Percentiles rank a stretch among this genome's conserved stretches.
phyloP scores from a whole-genome alignment of 192 early-diverging fungal species.

The Entomortierella chlamydospora region DNA sequence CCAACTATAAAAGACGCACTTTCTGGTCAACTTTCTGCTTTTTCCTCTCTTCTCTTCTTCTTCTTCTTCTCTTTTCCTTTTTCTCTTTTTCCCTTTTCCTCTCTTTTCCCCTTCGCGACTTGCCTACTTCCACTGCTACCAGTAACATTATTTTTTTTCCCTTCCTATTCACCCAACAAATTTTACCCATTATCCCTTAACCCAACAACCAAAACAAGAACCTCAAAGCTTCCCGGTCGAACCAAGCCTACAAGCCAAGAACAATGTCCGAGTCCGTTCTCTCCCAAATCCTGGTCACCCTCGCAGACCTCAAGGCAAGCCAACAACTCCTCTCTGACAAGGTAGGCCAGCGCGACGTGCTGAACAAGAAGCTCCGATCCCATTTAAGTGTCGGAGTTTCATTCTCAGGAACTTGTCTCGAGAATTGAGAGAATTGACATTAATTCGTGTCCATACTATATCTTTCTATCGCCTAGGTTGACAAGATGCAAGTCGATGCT shows the following conservation, averaged over 20 bases:
- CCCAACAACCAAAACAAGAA: neutral
- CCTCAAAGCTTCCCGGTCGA: neutral
- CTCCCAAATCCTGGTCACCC: slow-evolving; percentile 39
- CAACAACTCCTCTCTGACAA: slow-evolving; percentile 43
- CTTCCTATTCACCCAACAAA: neutral
- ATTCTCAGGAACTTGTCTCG: neutral
- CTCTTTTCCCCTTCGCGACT: neutral
- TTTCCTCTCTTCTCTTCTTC: neutral
- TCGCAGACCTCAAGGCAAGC: slow-evolving; percentile 38
- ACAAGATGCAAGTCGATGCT: slow-evolving; percentile 37
- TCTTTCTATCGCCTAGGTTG: slow-evolving; percentile 12
- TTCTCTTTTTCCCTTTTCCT: slow-evolving; percentile 1
- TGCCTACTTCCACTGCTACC: neutral
- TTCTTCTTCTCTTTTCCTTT: neutral
- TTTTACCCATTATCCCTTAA: neutral
- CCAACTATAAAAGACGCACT: neutral
- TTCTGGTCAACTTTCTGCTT: neutral
- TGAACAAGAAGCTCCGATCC: too few species aligned
- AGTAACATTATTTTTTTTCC: neutral
- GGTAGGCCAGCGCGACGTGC: slow-evolving; percentile 26
- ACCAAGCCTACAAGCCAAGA: neutral
- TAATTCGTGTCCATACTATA: too few species aligned
- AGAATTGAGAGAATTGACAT: neutral
- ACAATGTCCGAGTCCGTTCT: slow-evolving; percentile 49
- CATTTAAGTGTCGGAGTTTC: neutral